Evolutionary conservation across 1,139 yeast genomes (phyloP), one percentile per base, ranked within the genome.

Genomic region (Scheffersomyces segobiensis): DNA sequence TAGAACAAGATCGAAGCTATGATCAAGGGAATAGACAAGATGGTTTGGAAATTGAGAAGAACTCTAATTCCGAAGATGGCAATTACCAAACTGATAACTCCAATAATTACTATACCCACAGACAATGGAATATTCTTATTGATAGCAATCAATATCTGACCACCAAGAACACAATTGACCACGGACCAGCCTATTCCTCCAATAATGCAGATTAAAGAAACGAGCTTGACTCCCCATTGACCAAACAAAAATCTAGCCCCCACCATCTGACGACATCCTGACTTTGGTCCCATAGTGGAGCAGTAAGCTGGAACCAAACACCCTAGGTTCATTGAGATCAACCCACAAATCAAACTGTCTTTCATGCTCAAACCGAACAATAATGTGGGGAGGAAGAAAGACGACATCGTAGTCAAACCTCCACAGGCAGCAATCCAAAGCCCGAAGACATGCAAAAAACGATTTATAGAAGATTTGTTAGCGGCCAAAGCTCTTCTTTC

Each of bases 151-250:
- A 77, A 66, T 7, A 77, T 68, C 59, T 77, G 74, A 6, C 80
- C 80, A 17, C 80, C 81, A 22, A 77, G 64, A 5, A 77, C 79
- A 58, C 78, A 73, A 59, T 77, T 77, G 2, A 77, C 79, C 50
- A 77, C 76, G 1, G 80, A 75, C 81, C 81, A 78, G 2, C 82
- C 81, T 22, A 74, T 63, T 5, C 74, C 76, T n/a, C 80, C 79
- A 49, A 77, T 65, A 24, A 76, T 72, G 58, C 77, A 71, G 24
- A 77, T 65, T 5, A 77, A 51, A 5, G 78, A 72, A 3, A 77
- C 75, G 39, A 76, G 63, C 61, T 73, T 73, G 18, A 76, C 77
- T 1, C 76, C 76, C 80, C 80, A 77, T 60, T 69, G 69, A 2
- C 81, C 82, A 62, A 77, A 77, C 20, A 77, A 66, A 58, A 75